A percentile compares a stretch with the other conserved stretches of the same genome.
These are phyloP conservation scores for Arachnomyces sp. DNA, from an alignment of 2,329 filamentous ascomycete genomes.

Conservation along the genomic window DNA sequence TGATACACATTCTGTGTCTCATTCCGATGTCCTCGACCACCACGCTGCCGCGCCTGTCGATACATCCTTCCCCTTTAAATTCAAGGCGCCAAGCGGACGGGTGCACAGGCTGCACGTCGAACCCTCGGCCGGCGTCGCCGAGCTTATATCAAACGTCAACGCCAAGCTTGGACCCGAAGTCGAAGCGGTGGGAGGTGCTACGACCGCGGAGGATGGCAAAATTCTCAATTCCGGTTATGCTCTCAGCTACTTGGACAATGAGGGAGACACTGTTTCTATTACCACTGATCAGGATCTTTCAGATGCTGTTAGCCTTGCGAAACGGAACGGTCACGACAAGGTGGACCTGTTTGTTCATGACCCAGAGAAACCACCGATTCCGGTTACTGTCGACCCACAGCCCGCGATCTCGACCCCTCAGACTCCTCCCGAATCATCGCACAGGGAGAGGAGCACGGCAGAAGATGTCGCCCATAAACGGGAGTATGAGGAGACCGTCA, in stretches of 20 bases:
- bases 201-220: conserved; percentile 70
- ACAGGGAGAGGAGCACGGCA: conserved; percentile 39
- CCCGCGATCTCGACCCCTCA: conserved; percentile 44
- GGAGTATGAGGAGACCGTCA: conserved; percentile 27
- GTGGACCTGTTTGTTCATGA: conserved; percentile 97
- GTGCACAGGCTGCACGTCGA: conserved; percentile 86
- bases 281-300: conserved; percentile 90
- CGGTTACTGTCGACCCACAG: conserved; percentile 54
- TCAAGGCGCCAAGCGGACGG: conserved; percentile 91
- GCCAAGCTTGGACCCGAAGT: conserved; percentile 79
- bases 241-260: conserved; percentile 91
- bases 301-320: conserved; percentile 79
- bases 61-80: conserved; percentile 91
- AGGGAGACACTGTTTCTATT: conserved; percentile 93
- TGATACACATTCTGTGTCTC: conserved; percentile 69
- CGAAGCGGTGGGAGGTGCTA: conserved; percentile 73
- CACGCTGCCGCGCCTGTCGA: conserved; percentile 54
- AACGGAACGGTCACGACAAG: conserved; percentile 73
- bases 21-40: conserved; percentile 56
- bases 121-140: conserved; percentile 69
- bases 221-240: conserved; percentile 75
- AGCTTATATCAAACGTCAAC: conserved; percentile 69
- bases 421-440: conserved; percentile 46
- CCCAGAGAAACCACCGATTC: conserved; percentile 77
- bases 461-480: conserved; percentile 34